Percentiles rank a stretch among this genome's conserved stretches.
Conservation (phyloP, 2,329 filamentous ascomycete species). For the Hawksworthiomyces lignivorus region DNA sequence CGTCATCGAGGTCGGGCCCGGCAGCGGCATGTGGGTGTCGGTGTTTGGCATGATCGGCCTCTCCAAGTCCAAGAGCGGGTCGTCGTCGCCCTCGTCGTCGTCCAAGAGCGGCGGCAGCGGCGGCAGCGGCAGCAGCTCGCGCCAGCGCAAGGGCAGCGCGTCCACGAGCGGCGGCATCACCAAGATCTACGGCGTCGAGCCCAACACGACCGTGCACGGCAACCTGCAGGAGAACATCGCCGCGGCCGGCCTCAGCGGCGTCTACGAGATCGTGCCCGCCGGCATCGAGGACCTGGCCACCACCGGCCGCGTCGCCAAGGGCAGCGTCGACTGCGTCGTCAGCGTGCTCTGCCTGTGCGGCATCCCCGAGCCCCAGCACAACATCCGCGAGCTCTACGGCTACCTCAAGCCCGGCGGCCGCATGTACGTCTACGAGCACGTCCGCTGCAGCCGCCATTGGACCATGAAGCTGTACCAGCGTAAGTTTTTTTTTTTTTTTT, state of each 20-base stretch:
- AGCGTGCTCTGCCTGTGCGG: constrained; percentile 56
- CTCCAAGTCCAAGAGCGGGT: background rate
- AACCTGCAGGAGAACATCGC: constrained; percentile 38
- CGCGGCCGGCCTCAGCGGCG: constrained; percentile 43
- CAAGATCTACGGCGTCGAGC: constrained; percentile 57
- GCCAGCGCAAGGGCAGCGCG: background rate
- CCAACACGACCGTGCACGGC: constrained; percentile 46
- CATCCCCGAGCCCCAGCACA: constrained; percentile 51
- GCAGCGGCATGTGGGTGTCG: constrained; percentile 52
- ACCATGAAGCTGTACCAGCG: constrained; percentile 42
- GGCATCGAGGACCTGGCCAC: constrained; percentile 51
- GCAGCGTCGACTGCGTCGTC: constrained; percentile 51
- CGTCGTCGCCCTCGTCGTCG: constrained; percentile 3
- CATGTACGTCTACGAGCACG: constrained; percentile 59
- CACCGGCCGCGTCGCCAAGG: constrained; percentile 37
- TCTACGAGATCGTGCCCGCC: constrained; percentile 55
- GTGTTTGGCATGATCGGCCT: constrained; percentile 30
- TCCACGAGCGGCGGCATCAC: constrained; percentile 22
- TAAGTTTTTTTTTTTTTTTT: constrained; percentile 26
- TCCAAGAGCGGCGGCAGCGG: background rate
- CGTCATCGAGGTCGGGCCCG: constrained; percentile 56
- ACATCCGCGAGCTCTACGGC: constrained; percentile 47
- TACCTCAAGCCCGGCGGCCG: constrained; percentile 53
- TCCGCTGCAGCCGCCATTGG: constrained; percentile 32
- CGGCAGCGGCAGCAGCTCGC: background rate